A percentile compares a stretch with the other conserved stretches of the same genome.
phyloP scores from a whole-genome alignment of 1,284 basidiomycete genomes.

The Fereydounia khargensis region DNA sequence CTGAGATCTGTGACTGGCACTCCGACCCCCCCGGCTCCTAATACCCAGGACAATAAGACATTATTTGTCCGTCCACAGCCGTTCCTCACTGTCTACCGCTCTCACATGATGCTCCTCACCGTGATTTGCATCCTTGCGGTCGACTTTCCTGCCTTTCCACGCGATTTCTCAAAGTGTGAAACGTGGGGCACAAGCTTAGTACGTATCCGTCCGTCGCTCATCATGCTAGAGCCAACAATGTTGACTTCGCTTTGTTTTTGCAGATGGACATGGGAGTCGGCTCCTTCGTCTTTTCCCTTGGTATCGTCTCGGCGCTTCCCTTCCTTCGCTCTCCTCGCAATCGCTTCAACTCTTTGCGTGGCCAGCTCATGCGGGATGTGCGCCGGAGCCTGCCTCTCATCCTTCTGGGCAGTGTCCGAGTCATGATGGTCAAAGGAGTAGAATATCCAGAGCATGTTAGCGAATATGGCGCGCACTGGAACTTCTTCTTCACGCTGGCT shows the following conservation, averaged over 20 bases:
- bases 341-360: slow-evolving; percentile 11
- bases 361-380: slow-evolving; percentile 55
- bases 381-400: slow-evolving; percentile 71
- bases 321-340: slow-evolving; percentile 56
- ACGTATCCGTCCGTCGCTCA: too few relatives aligned
- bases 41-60: not conserved
- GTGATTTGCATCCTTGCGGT: slow-evolving; percentile 88
- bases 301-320: slow-evolving; percentile 79
- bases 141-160: slow-evolving; percentile 86
- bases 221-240: too few relatives aligned
- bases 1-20: too few relatives aligned
- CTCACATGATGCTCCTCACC: slow-evolving; percentile 95
- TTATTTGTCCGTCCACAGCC: slow-evolving; percentile 43
- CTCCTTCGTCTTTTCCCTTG: slow-evolving; percentile 91
- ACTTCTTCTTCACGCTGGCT: slow-evolving; percentile 93
- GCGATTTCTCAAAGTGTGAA: slow-evolving; percentile 86
- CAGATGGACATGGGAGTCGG: slow-evolving; percentile 96
- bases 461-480: slow-evolving; percentile 97
- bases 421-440: slow-evolving; percentile 83
- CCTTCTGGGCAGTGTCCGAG: slow-evolving; percentile 72
- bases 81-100: slow-evolving; percentile 81
- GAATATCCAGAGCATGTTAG: slow-evolving; percentile 93
- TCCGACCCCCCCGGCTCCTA: not conserved
- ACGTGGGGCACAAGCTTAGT: slow-evolving; percentile 77
- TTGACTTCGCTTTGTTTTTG: not conserved